These are phyloP conservation scores for Candida methanosorbosa DNA, from an alignment of 805 yeast species.

Conservation along the genomic window DNA sequence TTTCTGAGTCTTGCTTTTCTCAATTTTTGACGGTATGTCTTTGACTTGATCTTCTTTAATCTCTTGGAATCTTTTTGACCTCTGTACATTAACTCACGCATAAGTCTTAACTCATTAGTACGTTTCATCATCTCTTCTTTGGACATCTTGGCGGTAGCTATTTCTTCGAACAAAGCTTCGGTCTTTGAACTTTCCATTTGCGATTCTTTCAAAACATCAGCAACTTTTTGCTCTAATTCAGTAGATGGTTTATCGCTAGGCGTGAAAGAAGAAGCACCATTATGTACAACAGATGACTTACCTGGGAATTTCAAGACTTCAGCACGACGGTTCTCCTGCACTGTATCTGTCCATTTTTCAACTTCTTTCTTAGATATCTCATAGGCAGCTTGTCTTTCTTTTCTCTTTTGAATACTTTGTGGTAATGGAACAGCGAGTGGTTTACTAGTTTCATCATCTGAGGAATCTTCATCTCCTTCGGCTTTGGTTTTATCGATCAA, in stretches of 20 bases:
- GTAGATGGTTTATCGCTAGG: slow-evolving; percentile 39
- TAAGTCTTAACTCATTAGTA: slow-evolving; percentile 73
- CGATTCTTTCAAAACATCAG: slow-evolving; percentile 52
- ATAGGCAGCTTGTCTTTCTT: slow-evolving; percentile 85
- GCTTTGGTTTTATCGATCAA: slow-evolving; percentile 24
- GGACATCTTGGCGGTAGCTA: slow-evolving; percentile 72
- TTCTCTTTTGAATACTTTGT: slow-evolving; percentile 71
- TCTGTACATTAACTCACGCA: slow-evolving; percentile 95
- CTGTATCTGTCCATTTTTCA: slow-evolving; percentile 79
- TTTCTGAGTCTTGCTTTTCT: slow-evolving; percentile 75
- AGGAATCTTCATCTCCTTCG: slow-evolving; percentile 10
- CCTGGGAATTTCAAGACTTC: slow-evolving; percentile 79
- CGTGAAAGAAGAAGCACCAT: slow-evolving; percentile 45
- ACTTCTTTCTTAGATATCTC: slow-evolving; percentile 83
- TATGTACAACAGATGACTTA: slow-evolving; percentile 32
- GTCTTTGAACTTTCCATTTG: slow-evolving; percentile 62
- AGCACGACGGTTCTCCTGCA: slow-evolving; percentile 70
- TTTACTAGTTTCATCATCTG: slow-evolving; percentile 23
- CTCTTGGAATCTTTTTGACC: slow-evolving; percentile 89
- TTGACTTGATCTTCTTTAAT: slow-evolving; percentile 90
- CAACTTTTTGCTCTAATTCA: slow-evolving; percentile 61
- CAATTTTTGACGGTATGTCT: slow-evolving; percentile 75
- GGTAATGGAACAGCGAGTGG: slow-evolving; percentile 79
- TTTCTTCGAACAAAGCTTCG: slow-evolving; percentile 80
- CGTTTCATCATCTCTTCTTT: slow-evolving; percentile 72